Percentiles rank a stretch among this genome's conserved stretches.
phyloP scores from a whole-genome alignment of 805 yeast species.

The Suhomyces prunicola region DNA sequence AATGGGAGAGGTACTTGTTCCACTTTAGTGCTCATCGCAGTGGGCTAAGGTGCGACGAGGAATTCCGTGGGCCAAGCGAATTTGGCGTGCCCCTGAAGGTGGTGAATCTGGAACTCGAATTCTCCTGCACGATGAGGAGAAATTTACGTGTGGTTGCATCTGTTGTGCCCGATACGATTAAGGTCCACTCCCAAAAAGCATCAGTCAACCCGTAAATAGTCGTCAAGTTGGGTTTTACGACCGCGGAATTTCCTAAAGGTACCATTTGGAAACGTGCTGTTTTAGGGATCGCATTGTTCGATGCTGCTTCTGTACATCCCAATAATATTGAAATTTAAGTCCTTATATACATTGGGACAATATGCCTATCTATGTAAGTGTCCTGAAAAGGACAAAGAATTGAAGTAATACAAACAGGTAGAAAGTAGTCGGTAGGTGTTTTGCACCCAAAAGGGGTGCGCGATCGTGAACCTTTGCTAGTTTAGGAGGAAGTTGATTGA shows the following conservation, averaged over 20 bases:
- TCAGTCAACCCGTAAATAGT: neutral
- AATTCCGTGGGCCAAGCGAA: neutral
- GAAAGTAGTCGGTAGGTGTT: neutral
- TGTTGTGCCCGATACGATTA: neutral
- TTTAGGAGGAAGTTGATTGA: constrained; percentile 28
- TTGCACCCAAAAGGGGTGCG: neutral
- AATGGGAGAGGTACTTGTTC: neutral
- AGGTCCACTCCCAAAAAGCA: neutral
- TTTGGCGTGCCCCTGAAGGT: neutral
- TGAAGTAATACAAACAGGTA: neutral
- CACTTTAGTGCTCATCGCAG: neutral
- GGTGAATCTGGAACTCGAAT: neutral
- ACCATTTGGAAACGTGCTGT: neutral
- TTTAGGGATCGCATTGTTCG: neutral
- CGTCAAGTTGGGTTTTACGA: neutral
- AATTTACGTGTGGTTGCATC: neutral
- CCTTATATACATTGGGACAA: neutral
- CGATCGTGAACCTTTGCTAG: constrained; percentile 4
- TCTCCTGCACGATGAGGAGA: neutral
- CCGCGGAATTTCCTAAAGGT: neutral
- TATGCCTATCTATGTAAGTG: neutral
- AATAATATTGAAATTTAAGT: neutral
- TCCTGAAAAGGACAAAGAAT: neutral
- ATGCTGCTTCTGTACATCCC: neutral
- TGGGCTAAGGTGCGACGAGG: neutral